phyloP scores from a whole-genome alignment of 2,329 filamentous ascomycete species.

The Monosporascus sp. region DNA sequence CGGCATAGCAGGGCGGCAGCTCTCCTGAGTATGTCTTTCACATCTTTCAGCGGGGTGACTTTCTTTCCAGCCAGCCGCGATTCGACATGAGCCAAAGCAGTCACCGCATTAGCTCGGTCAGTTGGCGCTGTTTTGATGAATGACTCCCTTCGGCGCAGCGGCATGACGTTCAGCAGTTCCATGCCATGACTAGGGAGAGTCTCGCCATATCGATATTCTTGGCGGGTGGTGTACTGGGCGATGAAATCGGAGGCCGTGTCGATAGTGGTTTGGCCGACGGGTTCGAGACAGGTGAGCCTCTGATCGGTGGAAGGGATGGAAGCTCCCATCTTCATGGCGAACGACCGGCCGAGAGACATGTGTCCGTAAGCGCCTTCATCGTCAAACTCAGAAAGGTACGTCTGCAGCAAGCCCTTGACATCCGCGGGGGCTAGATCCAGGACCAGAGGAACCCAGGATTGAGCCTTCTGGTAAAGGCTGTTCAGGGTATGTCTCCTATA shows the following conservation, averaged over 20 bases:
- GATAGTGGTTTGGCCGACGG: conserved; percentile 66
- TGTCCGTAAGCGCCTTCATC: conserved; percentile 89
- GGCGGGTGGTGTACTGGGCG: conserved; percentile 92
- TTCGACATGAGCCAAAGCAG: conserved; percentile 69
- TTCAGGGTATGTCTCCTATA: conserved; percentile 78
- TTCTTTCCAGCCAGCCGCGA: conserved; percentile 64
- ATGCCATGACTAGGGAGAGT: conserved; percentile 63
- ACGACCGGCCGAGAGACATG: conserved; percentile 86
- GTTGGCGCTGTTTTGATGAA: conserved; percentile 47
- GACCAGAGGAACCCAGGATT: conserved; percentile 72
- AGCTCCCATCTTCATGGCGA: conserved; percentile 88
- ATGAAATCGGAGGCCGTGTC: conserved; percentile 95
- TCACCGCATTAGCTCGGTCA: conserved; percentile 55
- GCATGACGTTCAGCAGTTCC: conserved; percentile 60
- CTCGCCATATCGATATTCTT: conserved; percentile 90
- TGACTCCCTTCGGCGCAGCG: conserved; percentile 46
- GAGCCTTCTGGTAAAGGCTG: conserved; percentile 70
- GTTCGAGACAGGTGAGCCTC: conserved; percentile 75
- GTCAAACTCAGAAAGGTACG: conserved; percentile 91
- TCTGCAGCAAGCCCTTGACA: conserved; percentile 91
- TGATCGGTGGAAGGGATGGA: conserved; percentile 83
- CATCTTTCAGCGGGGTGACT: conserved; percentile 65
- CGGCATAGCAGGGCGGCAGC: conserved; percentile 84
- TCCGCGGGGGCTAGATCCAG: conserved; percentile 86
- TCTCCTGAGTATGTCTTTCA: conserved; percentile 76